Percentiles rank a stretch among this genome's conserved stretches.
These are phyloP conservation scores for Neocucurbitaria cava DNA, from an alignment of 2,329 filamentous ascomycete genomes.

Conservation along the genomic window DNA sequence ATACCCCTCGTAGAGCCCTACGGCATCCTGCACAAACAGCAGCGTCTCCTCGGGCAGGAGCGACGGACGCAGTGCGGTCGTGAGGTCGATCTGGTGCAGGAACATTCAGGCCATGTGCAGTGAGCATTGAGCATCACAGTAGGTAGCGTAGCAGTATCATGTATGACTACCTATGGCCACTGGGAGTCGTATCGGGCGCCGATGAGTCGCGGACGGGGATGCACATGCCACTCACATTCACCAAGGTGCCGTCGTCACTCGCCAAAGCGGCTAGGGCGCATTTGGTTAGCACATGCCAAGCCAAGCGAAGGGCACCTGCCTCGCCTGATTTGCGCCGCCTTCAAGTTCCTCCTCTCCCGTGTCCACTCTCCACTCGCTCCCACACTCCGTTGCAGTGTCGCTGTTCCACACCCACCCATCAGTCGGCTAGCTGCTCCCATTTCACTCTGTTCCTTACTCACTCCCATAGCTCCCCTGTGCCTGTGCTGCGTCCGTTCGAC, in stretches of 20 bases:
- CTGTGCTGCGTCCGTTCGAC: too few relatives aligned
- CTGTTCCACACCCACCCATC: conserved; percentile 21
- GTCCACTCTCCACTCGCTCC: too few relatives aligned
- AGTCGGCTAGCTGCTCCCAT: not conserved
- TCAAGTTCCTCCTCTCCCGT: too few relatives aligned
- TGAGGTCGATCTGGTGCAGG: conserved; percentile 93
- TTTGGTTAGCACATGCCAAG: conserved; percentile 11
- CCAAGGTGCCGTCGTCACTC: conserved; percentile 29
- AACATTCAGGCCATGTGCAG: conserved; percentile 76
- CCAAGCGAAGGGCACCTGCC: conserved; percentile 11
- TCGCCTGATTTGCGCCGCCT: conserved; percentile 18
- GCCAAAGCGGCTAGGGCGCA: conserved; percentile 12
- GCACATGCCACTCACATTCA: conserved; percentile 11
- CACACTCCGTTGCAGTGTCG: conserved; percentile 30
- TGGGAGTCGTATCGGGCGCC: conserved; percentile 9
- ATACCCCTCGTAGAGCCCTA: conserved; percentile 98
- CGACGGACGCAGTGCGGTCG: conserved; percentile 90
- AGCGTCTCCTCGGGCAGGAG: conserved; percentile 93
- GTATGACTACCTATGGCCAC: conserved; percentile 20
- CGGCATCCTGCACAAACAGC: conserved; percentile 95
- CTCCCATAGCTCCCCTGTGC: too few relatives aligned
- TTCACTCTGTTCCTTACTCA: conserved; percentile 21
- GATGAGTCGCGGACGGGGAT: too few relatives aligned
- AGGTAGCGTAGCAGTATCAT: too few relatives aligned
- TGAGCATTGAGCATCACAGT: too few relatives aligned